phyloP scores from a whole-genome alignment of 345 rosid species.

The Eucalyptus leucophloia region DNA sequence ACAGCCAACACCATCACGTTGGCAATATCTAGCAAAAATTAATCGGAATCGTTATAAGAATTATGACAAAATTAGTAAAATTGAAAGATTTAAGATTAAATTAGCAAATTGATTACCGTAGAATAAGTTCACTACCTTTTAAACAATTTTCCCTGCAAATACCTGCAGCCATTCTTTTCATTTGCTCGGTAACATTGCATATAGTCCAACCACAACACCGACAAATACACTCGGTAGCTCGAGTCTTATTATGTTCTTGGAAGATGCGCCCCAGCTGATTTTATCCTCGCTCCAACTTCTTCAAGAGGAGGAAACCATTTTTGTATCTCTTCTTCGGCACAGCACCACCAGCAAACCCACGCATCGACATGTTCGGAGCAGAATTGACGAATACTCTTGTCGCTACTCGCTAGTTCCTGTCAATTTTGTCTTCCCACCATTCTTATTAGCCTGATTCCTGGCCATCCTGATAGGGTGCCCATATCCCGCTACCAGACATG shows the following conservation, averaged over 20 bases:
- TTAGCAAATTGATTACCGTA: too few relatives aligned
- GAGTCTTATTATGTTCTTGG: not conserved
- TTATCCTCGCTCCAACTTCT: not conserved
- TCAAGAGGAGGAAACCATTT: not conserved
- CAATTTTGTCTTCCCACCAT: not conserved
- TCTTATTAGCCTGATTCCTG: not conserved
- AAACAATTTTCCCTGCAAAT: too few relatives aligned
- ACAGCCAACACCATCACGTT: rapidly evolving
- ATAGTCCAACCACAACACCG: not conserved
- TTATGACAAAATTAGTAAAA: too few relatives aligned
- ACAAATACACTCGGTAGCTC: not conserved
- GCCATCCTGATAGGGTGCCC: not conserved
- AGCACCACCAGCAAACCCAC: not conserved
- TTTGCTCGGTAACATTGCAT: not conserved
- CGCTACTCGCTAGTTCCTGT: not conserved
- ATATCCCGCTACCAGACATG: not conserved
- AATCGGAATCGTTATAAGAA: too few relatives aligned
- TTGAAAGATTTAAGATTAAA: too few relatives aligned
- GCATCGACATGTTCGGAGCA: not conserved
- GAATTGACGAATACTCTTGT: not conserved
- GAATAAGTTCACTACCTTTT: too few relatives aligned
- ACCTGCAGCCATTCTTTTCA: not conserved
- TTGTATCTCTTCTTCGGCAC: not conserved
- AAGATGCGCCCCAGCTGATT: not conserved
- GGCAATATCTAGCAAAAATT: too few relatives aligned